Evolutionary conservation across 2,329 filamentous ascomycete species (phyloP).

Genomic region (Colletotrichum agaves): DNA sequence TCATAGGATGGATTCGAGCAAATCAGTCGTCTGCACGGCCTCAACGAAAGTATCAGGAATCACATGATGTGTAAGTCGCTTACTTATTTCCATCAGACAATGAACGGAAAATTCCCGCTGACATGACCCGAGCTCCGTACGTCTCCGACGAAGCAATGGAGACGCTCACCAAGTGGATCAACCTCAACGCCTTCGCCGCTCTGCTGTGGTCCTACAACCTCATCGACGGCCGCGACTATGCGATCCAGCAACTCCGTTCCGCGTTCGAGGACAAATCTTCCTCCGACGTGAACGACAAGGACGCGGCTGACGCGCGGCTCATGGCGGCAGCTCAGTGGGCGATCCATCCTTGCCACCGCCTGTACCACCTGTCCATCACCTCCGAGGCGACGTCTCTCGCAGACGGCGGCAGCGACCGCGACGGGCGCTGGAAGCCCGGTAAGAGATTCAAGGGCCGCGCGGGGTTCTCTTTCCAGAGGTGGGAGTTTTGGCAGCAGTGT

Average conservation of each 20-base stretch:
- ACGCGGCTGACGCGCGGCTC: conserved; percentile 25
- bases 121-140: conserved; percentile 1
- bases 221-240: conserved; percentile 32
- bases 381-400: background rate
- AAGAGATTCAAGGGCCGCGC: conserved; percentile 18
- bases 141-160: background rate
- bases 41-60: conserved; percentile 16
- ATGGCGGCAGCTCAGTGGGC: conserved; percentile 34
- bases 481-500: conserved; percentile 37
- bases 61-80: conserved; percentile 22
- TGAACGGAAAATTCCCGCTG: background rate
- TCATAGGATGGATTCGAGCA: conserved; percentile 29
- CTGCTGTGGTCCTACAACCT: conserved; percentile 37
- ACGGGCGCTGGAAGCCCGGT: conserved; percentile 18
- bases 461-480: conserved; percentile 30
- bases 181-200: conserved; percentile 35
- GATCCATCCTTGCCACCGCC: conserved; percentile 24
- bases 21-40: conserved; percentile 21
- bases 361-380: conserved; percentile 34
- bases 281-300: conserved; percentile 7
- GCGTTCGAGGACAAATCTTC: conserved; percentile 36
- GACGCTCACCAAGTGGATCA: conserved; percentile 26
- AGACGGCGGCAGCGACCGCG: background rate
- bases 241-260: conserved; percentile 33
- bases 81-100: background rate